A percentile compares a stretch with the other conserved stretches of the same genome.
phyloP scores from a whole-genome alignment of 352 stramenopile species.

The Globisporangium parvum region DNA sequence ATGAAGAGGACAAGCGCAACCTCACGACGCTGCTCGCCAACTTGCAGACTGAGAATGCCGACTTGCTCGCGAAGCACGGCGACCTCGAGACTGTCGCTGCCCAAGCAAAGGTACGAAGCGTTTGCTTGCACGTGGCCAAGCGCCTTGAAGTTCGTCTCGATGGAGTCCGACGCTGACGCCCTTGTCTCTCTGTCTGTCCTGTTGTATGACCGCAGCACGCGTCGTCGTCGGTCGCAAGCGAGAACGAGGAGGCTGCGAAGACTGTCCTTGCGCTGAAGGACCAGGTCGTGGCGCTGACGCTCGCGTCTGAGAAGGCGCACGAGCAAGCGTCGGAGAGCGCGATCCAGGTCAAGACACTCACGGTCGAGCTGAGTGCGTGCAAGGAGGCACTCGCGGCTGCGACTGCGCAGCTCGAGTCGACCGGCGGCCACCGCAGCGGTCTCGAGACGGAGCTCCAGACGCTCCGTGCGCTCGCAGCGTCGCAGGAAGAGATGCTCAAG shows the following conservation, averaged over 20 bases:
- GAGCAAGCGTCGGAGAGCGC: constrained; percentile 23
- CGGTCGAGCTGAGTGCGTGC: constrained; percentile 22
- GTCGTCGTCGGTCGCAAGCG: constrained; percentile 13
- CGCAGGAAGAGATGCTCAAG: constrained; percentile 65
- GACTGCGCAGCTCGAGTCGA: constrained; percentile 28
- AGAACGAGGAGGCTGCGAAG: constrained; percentile 33
- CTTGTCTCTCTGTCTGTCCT: not conserved
- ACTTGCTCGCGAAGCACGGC: constrained; percentile 14
- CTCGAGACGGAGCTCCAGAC: constrained; percentile 34
- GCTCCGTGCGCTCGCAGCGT: constrained; percentile 27
- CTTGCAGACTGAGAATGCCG: constrained; percentile 19
- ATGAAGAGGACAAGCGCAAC: constrained; percentile 27
- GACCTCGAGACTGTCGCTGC: constrained; percentile 21
- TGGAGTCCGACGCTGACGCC: not conserved
- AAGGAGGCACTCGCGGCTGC: constrained; percentile 29
- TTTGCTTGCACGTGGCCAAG: not conserved
- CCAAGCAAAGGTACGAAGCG: constrained; percentile 3
- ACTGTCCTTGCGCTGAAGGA: constrained; percentile 46
- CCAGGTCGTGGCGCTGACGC: constrained; percentile 36
- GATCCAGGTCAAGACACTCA: constrained; percentile 30
- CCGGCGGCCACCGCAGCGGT: constrained; percentile 20
- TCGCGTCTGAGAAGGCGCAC: constrained; percentile 29
- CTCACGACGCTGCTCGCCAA: constrained; percentile 22
- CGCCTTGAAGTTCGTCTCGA: not conserved
- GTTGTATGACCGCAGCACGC: constrained; percentile 9